Evolutionary conservation across 495 filamentous ascomycete genomes (phyloP).

Genomic region (Pyronema domesticum): DNA sequence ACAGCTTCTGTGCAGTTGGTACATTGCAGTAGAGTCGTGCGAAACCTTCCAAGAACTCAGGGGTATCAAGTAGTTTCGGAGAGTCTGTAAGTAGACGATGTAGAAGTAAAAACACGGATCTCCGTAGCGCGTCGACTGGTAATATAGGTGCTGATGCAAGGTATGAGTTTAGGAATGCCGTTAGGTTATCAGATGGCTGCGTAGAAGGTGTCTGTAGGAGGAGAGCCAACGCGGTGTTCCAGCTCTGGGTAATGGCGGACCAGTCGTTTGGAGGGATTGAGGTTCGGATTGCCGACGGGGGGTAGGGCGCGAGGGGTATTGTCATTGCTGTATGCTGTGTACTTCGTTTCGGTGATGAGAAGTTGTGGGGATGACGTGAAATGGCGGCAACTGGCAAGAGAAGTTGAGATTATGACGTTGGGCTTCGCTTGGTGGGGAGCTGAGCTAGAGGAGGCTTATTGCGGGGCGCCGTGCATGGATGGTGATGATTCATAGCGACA

Average conservation of each 20-base stretch:
- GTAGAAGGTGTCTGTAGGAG: constrained; percentile 12
- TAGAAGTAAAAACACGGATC: constrained; percentile 6
- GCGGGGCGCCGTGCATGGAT: too few relatives aligned
- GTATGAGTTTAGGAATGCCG: constrained; percentile 11
- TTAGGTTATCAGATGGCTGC: constrained; percentile 1
- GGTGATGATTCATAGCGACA: too few relatives aligned
- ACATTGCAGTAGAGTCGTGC: not conserved
- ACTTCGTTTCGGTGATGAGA: not conserved
- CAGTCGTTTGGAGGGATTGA: constrained; percentile 11
- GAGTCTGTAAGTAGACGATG: constrained; percentile 10
- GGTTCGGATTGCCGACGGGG: constrained; percentile 1
- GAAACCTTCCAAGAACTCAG: constrained; percentile 9
- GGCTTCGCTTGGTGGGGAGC: too few relatives aligned
- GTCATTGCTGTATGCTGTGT: constrained; percentile 7
- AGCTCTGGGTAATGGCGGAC: constrained; percentile 3
- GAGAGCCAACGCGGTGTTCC: constrained; percentile 6
- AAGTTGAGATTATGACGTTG: too few relatives aligned
- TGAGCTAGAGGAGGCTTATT: too few relatives aligned
- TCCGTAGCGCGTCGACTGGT: constrained; percentile 2
- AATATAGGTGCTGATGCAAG: constrained; percentile 1
- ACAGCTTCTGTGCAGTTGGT: not conserved
- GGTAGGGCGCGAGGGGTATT: constrained; percentile 18
- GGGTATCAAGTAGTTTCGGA: constrained; percentile 4
- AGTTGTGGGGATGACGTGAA: not conserved
- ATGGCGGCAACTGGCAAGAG: too few relatives aligned